Conservation (phyloP, 2,329 filamentous ascomycete genomes). For the Alternaria consortialis region DNA sequence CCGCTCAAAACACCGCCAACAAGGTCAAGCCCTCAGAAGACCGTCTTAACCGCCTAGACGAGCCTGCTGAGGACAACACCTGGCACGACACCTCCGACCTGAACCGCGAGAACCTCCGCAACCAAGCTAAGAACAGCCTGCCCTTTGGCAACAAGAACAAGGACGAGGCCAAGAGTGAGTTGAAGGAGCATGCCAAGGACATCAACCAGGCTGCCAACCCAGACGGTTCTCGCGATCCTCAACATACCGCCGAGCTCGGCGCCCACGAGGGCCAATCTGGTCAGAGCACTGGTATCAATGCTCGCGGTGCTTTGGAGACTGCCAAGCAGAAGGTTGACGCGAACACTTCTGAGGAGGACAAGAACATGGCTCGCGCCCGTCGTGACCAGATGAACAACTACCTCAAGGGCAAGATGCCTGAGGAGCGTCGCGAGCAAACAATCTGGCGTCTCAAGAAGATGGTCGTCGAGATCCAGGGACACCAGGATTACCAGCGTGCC, state of each 20-base stretch:
- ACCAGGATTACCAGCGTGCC: slow-evolving; percentile 92
- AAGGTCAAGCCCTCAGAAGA: slow-evolving; percentile 82
- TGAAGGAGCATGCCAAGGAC: slow-evolving; percentile 64
- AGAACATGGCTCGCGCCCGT: slow-evolving; percentile 52
- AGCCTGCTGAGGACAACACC: slow-evolving; percentile 86
- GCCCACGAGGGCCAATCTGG: slow-evolving; percentile 61
- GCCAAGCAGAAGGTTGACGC: slow-evolving; percentile 68
- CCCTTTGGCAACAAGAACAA: slow-evolving; percentile 65
- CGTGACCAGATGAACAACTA: slow-evolving; percentile 72
- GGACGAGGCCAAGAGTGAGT: slow-evolving; percentile 60
- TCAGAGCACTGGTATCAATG: slow-evolving; percentile 61
- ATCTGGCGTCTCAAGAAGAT: slow-evolving; percentile 98
- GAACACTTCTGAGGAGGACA: slow-evolving; percentile 71
- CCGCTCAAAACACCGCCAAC: slow-evolving; percentile 78
- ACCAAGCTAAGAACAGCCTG: slow-evolving; percentile 69
- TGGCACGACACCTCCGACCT: slow-evolving; percentile 91
- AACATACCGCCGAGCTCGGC: slow-evolving; percentile 62
- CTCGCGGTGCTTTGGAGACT: slow-evolving; percentile 58
- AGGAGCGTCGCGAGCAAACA: slow-evolving; percentile 91
- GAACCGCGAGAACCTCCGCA: slow-evolving; percentile 73
- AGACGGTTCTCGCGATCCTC: slow-evolving; percentile 62
- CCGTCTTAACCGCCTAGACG: slow-evolving; percentile 77
- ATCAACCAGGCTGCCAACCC: slow-evolving; percentile 67
- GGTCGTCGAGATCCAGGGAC: slow-evolving; percentile 94
- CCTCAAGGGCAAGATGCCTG: slow-evolving; percentile 83